phyloP scores from a whole-genome alignment of 2,329 filamentous ascomycete species.

The Diplodia mutila region DNA sequence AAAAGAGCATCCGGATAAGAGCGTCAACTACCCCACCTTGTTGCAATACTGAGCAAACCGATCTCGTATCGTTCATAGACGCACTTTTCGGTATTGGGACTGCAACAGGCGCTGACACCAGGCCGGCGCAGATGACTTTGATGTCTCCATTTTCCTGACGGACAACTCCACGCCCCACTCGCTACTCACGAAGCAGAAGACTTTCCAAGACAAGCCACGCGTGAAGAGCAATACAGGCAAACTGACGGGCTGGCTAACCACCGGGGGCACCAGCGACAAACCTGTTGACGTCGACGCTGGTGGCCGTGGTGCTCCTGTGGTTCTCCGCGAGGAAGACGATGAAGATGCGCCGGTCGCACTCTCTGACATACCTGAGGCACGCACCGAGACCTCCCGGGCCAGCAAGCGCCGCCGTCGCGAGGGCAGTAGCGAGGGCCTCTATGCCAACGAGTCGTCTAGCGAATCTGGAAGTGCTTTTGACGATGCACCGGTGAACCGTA shows the following conservation, averaged over 20 bases:
- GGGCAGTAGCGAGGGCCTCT: conserved; percentile 36
- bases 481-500: conserved; percentile 13
- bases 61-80: neutral
- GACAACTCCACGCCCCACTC: conserved; percentile 79
- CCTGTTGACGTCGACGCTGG: conserved; percentile 48
- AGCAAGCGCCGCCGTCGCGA: conserved; percentile 29
- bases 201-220: conserved; percentile 54
- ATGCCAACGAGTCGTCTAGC: conserved; percentile 34
- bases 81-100: neutral
- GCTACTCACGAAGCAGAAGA: conserved; percentile 82
- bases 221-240: conserved; percentile 52
- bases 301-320: conserved; percentile 49
- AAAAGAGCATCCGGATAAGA: too few species aligned
- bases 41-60: too few species aligned
- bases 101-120: conserved; percentile 10
- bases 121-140: conserved; percentile 77
- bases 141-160: conserved; percentile 91
- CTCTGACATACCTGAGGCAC: conserved; percentile 60
- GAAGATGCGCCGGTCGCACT: conserved; percentile 57
- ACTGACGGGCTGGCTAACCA: conserved; percentile 51
- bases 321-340: conserved; percentile 59
- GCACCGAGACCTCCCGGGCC: conserved; percentile 31
- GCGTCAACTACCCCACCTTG: too few species aligned
- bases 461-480: conserved; percentile 38
- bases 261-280: conserved; percentile 43